phyloP scores from a whole-genome alignment of 1,284 basidiomycete species.

The Marasmius sp. region DNA sequence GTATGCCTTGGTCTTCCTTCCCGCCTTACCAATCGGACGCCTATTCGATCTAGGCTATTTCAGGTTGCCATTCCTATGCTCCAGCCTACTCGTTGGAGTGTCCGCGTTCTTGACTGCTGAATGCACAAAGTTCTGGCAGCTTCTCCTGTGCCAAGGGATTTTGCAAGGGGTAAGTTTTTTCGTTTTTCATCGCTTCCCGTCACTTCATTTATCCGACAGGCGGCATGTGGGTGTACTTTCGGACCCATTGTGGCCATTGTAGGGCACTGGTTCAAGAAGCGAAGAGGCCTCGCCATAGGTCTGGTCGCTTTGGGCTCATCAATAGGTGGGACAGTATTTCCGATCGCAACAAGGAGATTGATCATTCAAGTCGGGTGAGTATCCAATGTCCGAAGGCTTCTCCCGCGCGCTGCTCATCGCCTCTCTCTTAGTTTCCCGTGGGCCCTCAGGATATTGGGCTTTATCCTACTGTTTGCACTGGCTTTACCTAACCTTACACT shows the following conservation, averaged over 20 bases:
- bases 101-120: slow-evolving; percentile 49
- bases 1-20: slow-evolving; percentile 50
- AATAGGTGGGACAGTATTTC: slow-evolving; percentile 40
- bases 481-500: slow-evolving; percentile 36
- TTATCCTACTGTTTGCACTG: slow-evolving; percentile 36
- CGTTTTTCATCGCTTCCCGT: background rate
- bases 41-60: slow-evolving; percentile 47
- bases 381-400: background rate
- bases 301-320: slow-evolving; percentile 38
- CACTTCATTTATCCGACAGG: background rate
- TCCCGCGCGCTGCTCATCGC: background rate
- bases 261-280: slow-evolving; percentile 45
- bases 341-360: slow-evolving; percentile 38
- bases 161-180: slow-evolving; percentile 34
- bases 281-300: slow-evolving; percentile 36
- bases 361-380: slow-evolving; percentile 37
- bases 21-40: slow-evolving; percentile 14
- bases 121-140: slow-evolving; percentile 51
- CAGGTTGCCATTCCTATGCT: slow-evolving; percentile 35
- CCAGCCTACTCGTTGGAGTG: slow-evolving; percentile 40
- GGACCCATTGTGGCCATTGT: slow-evolving; percentile 15
- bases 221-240: background rate
- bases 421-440: slow-evolving; percentile 37
- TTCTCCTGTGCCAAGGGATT: slow-evolving; percentile 48
- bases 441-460: slow-evolving; percentile 46